A percentile compares a stretch with the other conserved stretches of the same genome.
Conservation (phyloP, 305 asterid genomes). For the Rubia occidens region DNA sequence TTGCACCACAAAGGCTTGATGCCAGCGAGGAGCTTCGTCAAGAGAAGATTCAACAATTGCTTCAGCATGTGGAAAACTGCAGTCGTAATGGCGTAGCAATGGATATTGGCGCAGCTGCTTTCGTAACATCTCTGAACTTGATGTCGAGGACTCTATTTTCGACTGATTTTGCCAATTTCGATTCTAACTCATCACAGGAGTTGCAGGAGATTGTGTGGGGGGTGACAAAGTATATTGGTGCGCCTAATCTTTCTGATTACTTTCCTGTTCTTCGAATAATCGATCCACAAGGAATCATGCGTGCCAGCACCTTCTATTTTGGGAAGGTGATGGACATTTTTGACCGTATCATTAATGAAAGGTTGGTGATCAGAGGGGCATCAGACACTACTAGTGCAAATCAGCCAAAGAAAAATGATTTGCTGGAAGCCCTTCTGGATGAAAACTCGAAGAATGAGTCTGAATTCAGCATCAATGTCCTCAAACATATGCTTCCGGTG, state of each 20-base stretch:
- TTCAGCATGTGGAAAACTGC: no score
- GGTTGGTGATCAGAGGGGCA: not conserved
- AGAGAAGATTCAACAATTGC: constrained; percentile 15
- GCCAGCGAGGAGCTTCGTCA: constrained; percentile 22
- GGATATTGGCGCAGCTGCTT: constrained; percentile 25
- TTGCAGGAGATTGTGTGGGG: constrained; percentile 21
- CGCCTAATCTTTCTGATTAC: constrained; percentile 21
- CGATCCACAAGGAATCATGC: constrained; percentile 22
- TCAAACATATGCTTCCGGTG: not conserved
- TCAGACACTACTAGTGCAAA: not conserved
- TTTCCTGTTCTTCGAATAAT: constrained; percentile 18
- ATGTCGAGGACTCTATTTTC: constrained; percentile 25
- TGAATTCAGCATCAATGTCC: not conserved
- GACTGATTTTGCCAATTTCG: constrained; percentile 16
- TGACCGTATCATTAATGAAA: constrained; percentile 20
- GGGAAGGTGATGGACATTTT: constrained; percentile 7
- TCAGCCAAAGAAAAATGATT: constrained; percentile 14
- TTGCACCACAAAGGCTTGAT: constrained; percentile 21
- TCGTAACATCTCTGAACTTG: constrained; percentile 25
- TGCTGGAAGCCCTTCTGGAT: constrained; percentile 26
- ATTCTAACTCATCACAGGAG: constrained; percentile 20
- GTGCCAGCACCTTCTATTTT: not conserved
- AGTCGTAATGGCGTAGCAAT: constrained; percentile 3
- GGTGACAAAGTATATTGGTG: not conserved
- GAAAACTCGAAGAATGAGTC: constrained; percentile 1